Evolutionary conservation across 495 filamentous ascomycete species (phyloP).

Genomic region (Thozetella sp.): DNA sequence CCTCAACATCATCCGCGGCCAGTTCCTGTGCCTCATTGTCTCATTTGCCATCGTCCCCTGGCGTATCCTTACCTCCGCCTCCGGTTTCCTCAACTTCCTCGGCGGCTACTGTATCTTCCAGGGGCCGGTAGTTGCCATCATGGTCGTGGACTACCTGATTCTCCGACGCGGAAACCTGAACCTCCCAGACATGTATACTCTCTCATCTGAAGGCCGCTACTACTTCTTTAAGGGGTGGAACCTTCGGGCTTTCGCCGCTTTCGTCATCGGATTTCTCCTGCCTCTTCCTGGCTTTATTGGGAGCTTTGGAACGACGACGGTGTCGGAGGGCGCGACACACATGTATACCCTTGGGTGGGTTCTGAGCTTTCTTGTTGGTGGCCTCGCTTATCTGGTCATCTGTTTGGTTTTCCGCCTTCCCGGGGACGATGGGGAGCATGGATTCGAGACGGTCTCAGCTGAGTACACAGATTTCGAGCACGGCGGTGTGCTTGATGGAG

Average conservation of each 20-base stretch:
- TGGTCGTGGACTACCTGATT: slow-evolving; percentile 1
- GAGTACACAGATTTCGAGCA: too few relatives aligned
- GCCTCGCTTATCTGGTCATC: not conserved
- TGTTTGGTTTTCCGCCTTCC: not conserved
- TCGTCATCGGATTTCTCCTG: not conserved
- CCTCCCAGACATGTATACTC: not conserved
- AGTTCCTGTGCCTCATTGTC: not conserved
- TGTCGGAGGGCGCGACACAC: not conserved
- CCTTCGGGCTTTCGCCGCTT: not conserved
- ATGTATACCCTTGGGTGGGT: not conserved
- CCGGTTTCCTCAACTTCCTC: not conserved
- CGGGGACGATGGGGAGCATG: not conserved
- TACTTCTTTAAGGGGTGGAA: not conserved
- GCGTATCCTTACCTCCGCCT: not conserved
- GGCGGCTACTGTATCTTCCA: not conserved
- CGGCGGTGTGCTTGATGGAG: too few relatives aligned
- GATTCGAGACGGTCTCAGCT: too few relatives aligned
- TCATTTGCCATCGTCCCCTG: not conserved
- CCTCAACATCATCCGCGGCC: not conserved
- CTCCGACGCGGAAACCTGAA: not conserved
- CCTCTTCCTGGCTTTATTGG: not conserved
- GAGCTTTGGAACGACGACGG: not conserved
- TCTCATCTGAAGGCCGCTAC: not conserved
- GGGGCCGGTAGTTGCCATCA: not conserved
- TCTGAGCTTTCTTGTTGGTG: not conserved